These are phyloP conservation scores for Pseudogymnoascus sp. DNA, from an alignment of 2,329 filamentous ascomycete genomes.

Conservation along the genomic window DNA sequence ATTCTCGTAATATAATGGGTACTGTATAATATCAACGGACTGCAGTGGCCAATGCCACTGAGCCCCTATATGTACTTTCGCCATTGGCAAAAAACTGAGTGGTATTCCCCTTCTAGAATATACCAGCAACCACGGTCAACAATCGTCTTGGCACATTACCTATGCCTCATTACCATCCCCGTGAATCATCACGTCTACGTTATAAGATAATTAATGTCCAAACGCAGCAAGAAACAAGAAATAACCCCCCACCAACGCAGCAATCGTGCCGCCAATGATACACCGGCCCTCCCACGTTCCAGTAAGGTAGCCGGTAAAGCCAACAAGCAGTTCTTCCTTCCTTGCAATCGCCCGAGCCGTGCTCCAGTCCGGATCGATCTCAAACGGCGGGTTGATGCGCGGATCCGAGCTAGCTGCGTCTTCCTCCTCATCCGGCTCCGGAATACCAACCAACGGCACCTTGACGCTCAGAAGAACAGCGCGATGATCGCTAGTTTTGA, in stretches of 20 bases:
- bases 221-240: conserved; percentile 22
- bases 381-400: conserved; percentile 44
- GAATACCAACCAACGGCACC: conserved; percentile 48
- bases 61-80: conserved; percentile 1
- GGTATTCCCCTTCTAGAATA: background rate
- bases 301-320: conserved; percentile 40
- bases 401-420: conserved; percentile 28
- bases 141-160: background rate
- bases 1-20: background rate
- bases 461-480: conserved; percentile 66
- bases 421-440: conserved; percentile 28
- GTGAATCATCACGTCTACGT: background rate
- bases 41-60: background rate
- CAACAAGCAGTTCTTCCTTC: conserved; percentile 51
- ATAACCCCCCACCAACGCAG: conserved; percentile 24
- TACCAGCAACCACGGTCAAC: background rate
- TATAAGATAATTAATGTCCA: background rate
- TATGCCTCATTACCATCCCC: background rate
- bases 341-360: conserved; percentile 44
- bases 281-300: conserved; percentile 27
- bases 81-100: background rate
- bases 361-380: conserved; percentile 50
- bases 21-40: conserved; percentile 5
- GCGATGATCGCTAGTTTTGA: conserved; percentile 81
- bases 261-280: conserved; percentile 22